Base-by-base conservation (phyloP, 1,139 yeast species). In the Candida sp. region DNA sequence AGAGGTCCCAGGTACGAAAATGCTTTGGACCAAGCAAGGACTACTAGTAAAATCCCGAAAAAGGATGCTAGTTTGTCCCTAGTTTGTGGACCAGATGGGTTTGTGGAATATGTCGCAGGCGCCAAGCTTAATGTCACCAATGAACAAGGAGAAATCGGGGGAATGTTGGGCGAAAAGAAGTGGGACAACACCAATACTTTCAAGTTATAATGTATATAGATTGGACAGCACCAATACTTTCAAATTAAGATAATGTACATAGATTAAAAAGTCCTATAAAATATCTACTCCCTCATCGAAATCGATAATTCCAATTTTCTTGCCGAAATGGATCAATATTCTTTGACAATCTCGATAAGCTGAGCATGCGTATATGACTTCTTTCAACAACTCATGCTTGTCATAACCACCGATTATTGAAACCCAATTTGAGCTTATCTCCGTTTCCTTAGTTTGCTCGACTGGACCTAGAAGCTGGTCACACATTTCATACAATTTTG, bases 21-120 rank as follows among this genome's bases (percentile, higher is more conserved):
- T 41, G 84, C 85, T 2, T 60, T 82, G 25, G 82, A 80, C 47
- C 89, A 83, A 56, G 82, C 80, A 0, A 57, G 60, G 11, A 68
- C 50, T 7, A 67, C 73, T 2, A 49, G 60, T 22, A 55, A 53
- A 35, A 29, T 48, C 15, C 52, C 57, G 3, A 73, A 73, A 44
- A 45, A 56, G 12, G 63, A 65, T 3, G 70, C 87, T 0, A 73
- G 83, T 5, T 62, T 81, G 43, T 79, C 89, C 0, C 54, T 86
- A 12, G 93, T 91, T 0, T 91, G 97, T 66, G 99, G 99, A 0
- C 98, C 99, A 0, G 95, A 88, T 39, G 88, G 90, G 0, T 93
- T 84, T 54, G 73, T 90, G 1, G 69, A 73, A 1, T 75, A 75
- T 45, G 75, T 91, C n/a, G 80, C 95, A 0, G 98, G 99, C 0